Evolutionary conservation across 2,329 filamentous ascomycete species (phyloP), one percentile per base, ranked within the genome.

Genomic region (Hymenoscyphus repandus): DNA sequence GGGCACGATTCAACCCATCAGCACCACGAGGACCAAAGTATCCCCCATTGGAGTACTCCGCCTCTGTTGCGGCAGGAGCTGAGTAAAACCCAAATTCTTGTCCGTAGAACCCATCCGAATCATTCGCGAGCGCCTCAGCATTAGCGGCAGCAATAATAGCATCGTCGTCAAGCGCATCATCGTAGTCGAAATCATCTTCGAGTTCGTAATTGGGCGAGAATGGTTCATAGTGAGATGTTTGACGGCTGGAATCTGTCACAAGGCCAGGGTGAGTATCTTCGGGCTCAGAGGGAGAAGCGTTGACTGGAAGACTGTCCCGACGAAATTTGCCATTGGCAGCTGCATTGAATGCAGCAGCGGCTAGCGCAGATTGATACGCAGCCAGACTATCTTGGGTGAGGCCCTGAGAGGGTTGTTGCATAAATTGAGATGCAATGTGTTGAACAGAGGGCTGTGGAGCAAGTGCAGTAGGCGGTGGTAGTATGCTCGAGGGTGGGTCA

Each of bases 41-140:
- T 17, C 93, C 93, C 27, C 93, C 93, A 59, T 90, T 87, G 12
- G 82, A 78, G 59, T 86, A 88, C 37, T 67, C 69, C 0, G 69
- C 65, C 40, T 69, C 66, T 10, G 70, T 66, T 13, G 66, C 66
- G 5, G 70, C 58, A 0, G 80, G 78, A 1, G 76, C 74, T 1
- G 91, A 90, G 67, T 96, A 99, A 68, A 99, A 99, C 0, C 90
- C 91, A 64, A 99, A 99, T 66, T 99, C 93, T 59, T 90, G 86
- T 0, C 93, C 93, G 64, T 99, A 99, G 73, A 93, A 95, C 0
- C 90, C 92, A 57, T 96, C 92, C 6, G 85, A 85, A 63, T 99
- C 93, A 59, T 90, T 91, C 41, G 93, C 92, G 6, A 99, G 75
- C 1, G 88, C 93, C 66, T 93, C 91, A 0, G 92, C 91, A 61